Percentiles rank a stretch among this genome's conserved stretches.
Conservation (phyloP, 305 asterid species). For the Fraxinus ornus region DNA sequence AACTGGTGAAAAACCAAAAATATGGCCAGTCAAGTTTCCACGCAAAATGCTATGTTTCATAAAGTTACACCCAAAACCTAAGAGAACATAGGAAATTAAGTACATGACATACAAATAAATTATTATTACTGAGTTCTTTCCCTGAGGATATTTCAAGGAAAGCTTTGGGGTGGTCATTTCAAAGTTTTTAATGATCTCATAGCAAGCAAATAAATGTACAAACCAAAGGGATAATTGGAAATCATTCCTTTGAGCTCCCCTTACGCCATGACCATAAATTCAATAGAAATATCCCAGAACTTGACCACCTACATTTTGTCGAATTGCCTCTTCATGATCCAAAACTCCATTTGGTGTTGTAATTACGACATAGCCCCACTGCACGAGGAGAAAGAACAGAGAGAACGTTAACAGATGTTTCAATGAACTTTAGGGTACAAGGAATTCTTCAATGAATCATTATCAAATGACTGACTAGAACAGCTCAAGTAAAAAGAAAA, state of each 20-base stretch:
- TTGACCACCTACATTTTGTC: constrained; percentile 89
- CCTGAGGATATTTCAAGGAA: constrained; percentile 14
- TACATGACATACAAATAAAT: neutral
- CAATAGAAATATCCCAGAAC: constrained; percentile 89
- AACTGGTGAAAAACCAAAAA: neutral
- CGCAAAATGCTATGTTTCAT: neutral
- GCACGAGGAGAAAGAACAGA: constrained; percentile 22
- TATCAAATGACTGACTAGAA: neutral
- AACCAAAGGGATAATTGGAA: constrained; percentile 8
- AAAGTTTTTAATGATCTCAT: constrained; percentile 22
- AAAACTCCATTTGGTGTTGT: constrained; percentile 92
- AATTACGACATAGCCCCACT: constrained; percentile 96
- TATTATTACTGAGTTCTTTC: constrained; percentile 1
- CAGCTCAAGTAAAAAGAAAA: neutral
- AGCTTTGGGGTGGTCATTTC: neutral
- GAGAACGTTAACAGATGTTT: constrained; percentile 15
- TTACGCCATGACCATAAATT: constrained; percentile 20
- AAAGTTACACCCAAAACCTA: neutral
- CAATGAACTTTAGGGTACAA: neutral
- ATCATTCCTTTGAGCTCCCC: neutral
- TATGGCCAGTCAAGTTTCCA: neutral
- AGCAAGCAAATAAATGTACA: constrained; percentile 15
- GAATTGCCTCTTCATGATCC: constrained; percentile 91
- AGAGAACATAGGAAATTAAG: neutral
- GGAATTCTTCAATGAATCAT: neutral